Base-by-base conservation (phyloP, 768 basidiomycete genomes). In the Lentinus tigrinus region DNA sequence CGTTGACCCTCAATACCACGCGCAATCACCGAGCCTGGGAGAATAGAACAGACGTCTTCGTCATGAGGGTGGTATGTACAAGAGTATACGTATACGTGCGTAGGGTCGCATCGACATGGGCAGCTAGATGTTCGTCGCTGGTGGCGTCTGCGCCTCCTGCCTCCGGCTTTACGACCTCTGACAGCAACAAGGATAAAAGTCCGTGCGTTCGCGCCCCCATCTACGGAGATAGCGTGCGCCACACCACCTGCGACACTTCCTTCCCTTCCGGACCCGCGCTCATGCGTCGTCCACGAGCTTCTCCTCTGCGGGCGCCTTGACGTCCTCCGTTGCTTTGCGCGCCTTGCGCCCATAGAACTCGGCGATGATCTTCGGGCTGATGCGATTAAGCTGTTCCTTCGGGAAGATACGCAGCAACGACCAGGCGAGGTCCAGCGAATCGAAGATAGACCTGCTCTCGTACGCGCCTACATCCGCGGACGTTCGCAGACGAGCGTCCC, bases 371-470 rank as follows among this genome's bases (percentile, higher is more conserved):
- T 93, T 93, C 68, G 95, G 95, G 71, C 87, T 94, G 80, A 98
- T 95, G 69, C 95, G 92, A 79, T 98, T 98, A 64, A 98, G 83
- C 74, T 94, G 92, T 76, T 98, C 96, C 75, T 95, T 95, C 60
- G 97, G 97, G 91, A 98, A 99, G 71, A 96, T 96, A 65, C 97
- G 89, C 65, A 99, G 81, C 52, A 99, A 76, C 23, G 89, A 89
- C 97, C 97, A 99, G 21, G 95, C 97, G 54, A 98, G 81, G 76
- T 99, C 97, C 43, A 99, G 84, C 50, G 94, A 95, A 67, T 99
- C 96, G 71, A 97, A 97, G 75, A 99, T 89, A 51, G 92, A 93
- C 58, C 97, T 87, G 47, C 95, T 88, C 76, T 98, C 97, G 74
- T 96, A 96, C 27, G 92, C 82, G 55, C 94, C 93, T 95, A 68